Evolutionary conservation across 495 filamentous ascomycete species (phyloP).

Genomic region (Parachaetomium inaequale): DNA sequence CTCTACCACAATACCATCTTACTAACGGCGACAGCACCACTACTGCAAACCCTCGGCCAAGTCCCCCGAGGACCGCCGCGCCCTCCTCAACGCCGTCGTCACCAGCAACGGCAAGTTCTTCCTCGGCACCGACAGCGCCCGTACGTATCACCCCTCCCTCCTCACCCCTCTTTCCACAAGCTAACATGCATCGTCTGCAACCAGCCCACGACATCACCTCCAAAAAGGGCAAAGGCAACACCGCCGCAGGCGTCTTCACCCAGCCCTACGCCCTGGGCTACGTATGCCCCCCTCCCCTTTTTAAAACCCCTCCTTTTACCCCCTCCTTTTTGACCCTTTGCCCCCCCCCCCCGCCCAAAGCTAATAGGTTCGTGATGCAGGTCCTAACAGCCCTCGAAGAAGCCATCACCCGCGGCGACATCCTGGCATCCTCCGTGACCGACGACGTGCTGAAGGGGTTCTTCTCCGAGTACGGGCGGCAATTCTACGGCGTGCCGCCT

Average conservation of each 20-base stretch:
- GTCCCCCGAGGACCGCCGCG: conserved; percentile 66
- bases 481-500: conserved; percentile 56
- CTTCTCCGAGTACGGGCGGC: conserved; percentile 66
- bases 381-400: conserved; percentile 69
- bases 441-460: conserved; percentile 69
- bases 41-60: conserved; percentile 89
- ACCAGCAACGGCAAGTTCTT: conserved; percentile 78
- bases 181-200: not conserved
- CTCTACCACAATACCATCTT: not conserved
- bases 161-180: conserved; percentile 48
- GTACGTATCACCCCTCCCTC: conserved; percentile 16
- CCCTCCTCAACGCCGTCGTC: conserved; percentile 65
- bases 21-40: conserved; percentile 52
- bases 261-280: conserved; percentile 79
- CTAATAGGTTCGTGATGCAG: not conserved
- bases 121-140: conserved; percentile 44
- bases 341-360: not conserved
- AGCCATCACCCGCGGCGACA: conserved; percentile 60
- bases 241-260: conserved; percentile 85
- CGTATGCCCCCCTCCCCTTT: conserved; percentile 25
- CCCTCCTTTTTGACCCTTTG: no score
- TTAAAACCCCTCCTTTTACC: no score
- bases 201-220: conserved; percentile 73
- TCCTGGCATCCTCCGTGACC: conserved; percentile 62
- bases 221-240: conserved; percentile 64